Conservation (phyloP, 2,329 filamentous ascomycete species). For the Pyricularia pennisetigena region DNA sequence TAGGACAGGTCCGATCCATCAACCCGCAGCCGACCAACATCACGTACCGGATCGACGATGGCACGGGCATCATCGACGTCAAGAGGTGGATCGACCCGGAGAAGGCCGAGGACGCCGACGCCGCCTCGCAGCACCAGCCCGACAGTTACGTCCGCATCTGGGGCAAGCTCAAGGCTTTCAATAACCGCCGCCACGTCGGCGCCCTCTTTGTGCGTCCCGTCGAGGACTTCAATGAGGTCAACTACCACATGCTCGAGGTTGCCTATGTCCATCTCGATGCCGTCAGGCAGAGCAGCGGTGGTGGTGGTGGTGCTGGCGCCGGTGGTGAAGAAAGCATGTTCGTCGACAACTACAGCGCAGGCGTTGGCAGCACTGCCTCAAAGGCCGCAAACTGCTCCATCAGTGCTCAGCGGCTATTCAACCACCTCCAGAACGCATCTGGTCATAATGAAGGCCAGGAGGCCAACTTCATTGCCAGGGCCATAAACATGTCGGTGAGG, state of each 20-base stretch:
- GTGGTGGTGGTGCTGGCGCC: conserved; percentile 22
- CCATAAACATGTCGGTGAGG: conserved; percentile 52
- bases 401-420: conserved; percentile 60
- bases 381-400: conserved; percentile 40
- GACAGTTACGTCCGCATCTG: conserved; percentile 79
- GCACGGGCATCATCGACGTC: conserved; percentile 84
- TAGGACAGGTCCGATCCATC: conserved; percentile 85
- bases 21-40: conserved; percentile 82
- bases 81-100: conserved; percentile 74
- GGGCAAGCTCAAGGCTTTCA: conserved; percentile 76
- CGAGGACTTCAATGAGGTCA: conserved; percentile 82
- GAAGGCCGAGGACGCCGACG: conserved; percentile 35
- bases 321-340: conserved; percentile 43
- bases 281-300: conserved; percentile 52
- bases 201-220: conserved; percentile 75
- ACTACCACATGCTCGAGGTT: conserved; percentile 84
- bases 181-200: conserved; percentile 71
- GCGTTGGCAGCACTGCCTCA: conserved; percentile 20
- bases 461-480: conserved; percentile 62
- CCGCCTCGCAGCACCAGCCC: conserved; percentile 43
- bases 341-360: conserved; percentile 35
- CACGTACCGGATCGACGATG: conserved; percentile 90
- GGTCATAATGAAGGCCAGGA: conserved; percentile 79
- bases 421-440: conserved; percentile 54
- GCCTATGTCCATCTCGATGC: conserved; percentile 81